Percentiles rank a stretch among this genome's conserved stretches.
These are phyloP conservation scores for Picea sitchensis DNA, from an alignment of 75 land plant genomes.

Conservation along the genomic window DNA sequence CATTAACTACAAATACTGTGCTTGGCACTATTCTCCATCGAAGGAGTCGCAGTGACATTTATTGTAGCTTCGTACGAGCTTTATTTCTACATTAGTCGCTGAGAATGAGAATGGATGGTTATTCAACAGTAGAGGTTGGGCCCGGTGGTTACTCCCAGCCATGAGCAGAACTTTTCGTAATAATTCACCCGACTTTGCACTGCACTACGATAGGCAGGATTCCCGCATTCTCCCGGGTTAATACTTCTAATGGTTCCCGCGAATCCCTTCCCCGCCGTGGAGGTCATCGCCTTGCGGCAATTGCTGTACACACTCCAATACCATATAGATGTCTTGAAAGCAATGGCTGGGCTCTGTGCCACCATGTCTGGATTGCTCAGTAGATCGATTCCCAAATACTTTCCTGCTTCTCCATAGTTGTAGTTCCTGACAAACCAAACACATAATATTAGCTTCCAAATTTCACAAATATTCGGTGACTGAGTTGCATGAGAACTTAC, in stretches of 20 bases:
- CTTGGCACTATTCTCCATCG: no score
- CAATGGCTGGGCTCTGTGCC: background rate
- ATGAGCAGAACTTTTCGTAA: background rate
- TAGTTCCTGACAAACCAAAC: constrained; percentile 10
- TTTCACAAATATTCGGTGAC: no score
- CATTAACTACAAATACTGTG: no score
- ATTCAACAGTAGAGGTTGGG: background rate
- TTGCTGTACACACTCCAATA: constrained; percentile 11
- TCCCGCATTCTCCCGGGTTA: constrained; percentile 6
- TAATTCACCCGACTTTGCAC: background rate
- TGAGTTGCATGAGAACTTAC: background rate
- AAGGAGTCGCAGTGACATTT: no score
- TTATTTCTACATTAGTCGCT: no score
- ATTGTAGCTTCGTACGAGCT: no score
- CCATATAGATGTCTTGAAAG: constrained; percentile 15
- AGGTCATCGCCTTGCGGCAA: constrained; percentile 3
- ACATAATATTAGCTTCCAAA: no score
- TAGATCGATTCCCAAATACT: constrained; percentile 2
- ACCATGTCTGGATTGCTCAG: constrained; percentile 14
- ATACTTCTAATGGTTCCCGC: constrained; percentile 7
- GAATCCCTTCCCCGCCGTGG: background rate
- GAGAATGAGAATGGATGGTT: no score
- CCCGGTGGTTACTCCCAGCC: background rate
- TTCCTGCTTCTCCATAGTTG: constrained; percentile 16
- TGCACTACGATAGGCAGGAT: background rate